Evolutionary conservation across 2,329 filamentous ascomycete genomes (phyloP).

Genomic region (Macroventuria anomochaeta): DNA sequence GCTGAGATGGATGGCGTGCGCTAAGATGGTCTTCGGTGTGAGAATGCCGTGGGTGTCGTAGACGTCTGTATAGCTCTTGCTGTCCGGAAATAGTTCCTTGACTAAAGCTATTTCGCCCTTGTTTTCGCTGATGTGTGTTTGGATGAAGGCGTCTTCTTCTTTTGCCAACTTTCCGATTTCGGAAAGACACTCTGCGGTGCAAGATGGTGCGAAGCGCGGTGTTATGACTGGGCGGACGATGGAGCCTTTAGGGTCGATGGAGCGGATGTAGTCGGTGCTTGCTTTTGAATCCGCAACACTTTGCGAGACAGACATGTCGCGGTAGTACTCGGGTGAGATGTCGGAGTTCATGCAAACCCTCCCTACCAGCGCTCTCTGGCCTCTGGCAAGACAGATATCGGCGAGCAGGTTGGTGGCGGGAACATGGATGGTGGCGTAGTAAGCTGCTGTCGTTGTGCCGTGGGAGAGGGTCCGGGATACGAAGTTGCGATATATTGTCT

Average conservation of each 20-base stretch:
- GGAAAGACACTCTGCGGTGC: slow-evolving; percentile 62
- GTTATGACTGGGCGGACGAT: slow-evolving; percentile 84
- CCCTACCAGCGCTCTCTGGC: slow-evolving; percentile 90
- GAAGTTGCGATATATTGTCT: slow-evolving; percentile 76
- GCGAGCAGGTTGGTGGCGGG: slow-evolving; percentile 89
- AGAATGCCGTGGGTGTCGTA: slow-evolving; percentile 79
- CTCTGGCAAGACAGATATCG: slow-evolving; percentile 76
- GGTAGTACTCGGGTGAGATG: slow-evolving; percentile 77
- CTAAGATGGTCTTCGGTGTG: slow-evolving; percentile 76
- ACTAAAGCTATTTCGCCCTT: slow-evolving; percentile 75
- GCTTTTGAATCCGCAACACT: slow-evolving; percentile 61
- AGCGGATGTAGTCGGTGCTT: slow-evolving; percentile 64
- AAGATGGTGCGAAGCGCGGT: slow-evolving; percentile 66
- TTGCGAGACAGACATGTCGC: slow-evolving; percentile 70
- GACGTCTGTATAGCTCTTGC: slow-evolving; percentile 72
- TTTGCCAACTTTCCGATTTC: slow-evolving; percentile 69
- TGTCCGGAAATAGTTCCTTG: slow-evolving; percentile 68
- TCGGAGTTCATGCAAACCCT: slow-evolving; percentile 90
- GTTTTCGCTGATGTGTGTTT: slow-evolving; percentile 93
- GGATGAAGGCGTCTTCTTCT: slow-evolving; percentile 70
- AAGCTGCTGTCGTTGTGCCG: slow-evolving; percentile 92
- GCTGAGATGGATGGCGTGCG: slow-evolving; percentile 80
- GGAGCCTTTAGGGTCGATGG: slow-evolving; percentile 68
- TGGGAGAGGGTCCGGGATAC: slow-evolving; percentile 82
- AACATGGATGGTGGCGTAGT: slow-evolving; percentile 90